Evolutionary conservation across 768 basidiomycete species (phyloP).

Genomic region (Boletus coccyginus): DNA sequence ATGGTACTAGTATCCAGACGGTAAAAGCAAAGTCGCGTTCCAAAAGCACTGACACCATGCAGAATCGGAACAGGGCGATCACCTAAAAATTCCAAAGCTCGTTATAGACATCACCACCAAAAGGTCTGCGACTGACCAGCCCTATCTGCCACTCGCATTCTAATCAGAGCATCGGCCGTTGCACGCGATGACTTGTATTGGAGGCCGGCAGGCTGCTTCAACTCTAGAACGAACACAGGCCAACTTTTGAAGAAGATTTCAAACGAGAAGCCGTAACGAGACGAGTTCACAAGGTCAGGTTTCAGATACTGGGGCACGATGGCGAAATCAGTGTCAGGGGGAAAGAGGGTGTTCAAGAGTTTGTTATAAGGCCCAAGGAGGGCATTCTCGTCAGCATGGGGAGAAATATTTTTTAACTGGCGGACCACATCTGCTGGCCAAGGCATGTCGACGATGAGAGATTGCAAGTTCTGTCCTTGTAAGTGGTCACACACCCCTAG

Average conservation of each 20-base stretch:
- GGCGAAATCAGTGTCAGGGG: background rate
- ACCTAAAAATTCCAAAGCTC: background rate
- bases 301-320: background rate
- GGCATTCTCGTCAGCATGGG: background rate
- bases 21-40: background rate
- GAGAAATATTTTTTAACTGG: too few relatives aligned
- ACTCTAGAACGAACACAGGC: background rate
- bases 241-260: background rate
- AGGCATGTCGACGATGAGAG: too few relatives aligned
- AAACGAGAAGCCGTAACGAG: background rate
- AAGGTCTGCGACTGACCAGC: background rate
- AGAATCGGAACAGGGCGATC: background rate
- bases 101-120: too few relatives aligned
- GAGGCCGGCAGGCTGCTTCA: background rate
- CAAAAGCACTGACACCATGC: background rate
- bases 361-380: conserved; percentile 1
- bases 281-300: background rate
- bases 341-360: background rate
- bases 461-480: too few relatives aligned
- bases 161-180: background rate
- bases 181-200: background rate
- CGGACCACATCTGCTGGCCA: too few relatives aligned
- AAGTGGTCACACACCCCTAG: too few relatives aligned
- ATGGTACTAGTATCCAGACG: background rate
- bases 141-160: background rate